Evolutionary conservation across 345 rosid genomes (phyloP).

Genomic region (Populus pruinosa): DNA sequence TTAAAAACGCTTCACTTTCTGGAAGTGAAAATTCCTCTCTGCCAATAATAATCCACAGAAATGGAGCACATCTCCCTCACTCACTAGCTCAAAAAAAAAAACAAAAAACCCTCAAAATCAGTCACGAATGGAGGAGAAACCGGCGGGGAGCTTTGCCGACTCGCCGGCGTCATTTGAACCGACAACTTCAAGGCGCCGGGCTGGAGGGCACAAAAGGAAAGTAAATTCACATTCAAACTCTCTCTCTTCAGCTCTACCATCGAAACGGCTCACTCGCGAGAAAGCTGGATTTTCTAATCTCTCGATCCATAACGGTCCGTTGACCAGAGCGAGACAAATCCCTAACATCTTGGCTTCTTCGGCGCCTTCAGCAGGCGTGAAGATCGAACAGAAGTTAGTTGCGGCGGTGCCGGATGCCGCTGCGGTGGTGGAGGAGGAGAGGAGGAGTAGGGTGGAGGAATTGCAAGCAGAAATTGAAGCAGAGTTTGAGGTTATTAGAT

Average conservation of each 20-base stretch:
- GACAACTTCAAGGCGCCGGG: slow-evolving; percentile 62
- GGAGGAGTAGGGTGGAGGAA: slow-evolving; percentile 67
- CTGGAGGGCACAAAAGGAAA: slow-evolving; percentile 69
- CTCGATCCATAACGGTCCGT: slow-evolving; percentile 80
- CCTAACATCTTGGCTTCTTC: slow-evolving; percentile 42
- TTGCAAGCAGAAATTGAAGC: slow-evolving; percentile 73
- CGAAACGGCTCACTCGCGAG: slow-evolving; percentile 80
- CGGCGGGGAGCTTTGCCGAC: slow-evolving; percentile 36
- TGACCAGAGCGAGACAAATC: slow-evolving; percentile 87
- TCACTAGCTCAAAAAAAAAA: not conserved
- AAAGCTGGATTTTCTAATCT: slow-evolving; percentile 55
- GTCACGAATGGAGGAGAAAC: slow-evolving; percentile 29
- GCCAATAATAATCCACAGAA: not conserved
- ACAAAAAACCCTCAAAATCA: not conserved
- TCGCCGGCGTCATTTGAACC: slow-evolving; percentile 57
- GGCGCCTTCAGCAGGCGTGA: slow-evolving; percentile 20
- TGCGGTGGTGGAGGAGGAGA: slow-evolving; percentile 33
- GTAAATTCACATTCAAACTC: slow-evolving; percentile 45
- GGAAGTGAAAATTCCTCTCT: slow-evolving; percentile 9
- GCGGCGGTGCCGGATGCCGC: slow-evolving; percentile 15
- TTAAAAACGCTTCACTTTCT: not conserved
- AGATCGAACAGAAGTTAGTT: slow-evolving; percentile 28
- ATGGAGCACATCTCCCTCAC: slow-evolving; percentile 3
- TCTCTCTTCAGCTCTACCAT: slow-evolving; percentile 48
- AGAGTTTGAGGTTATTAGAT: slow-evolving; percentile 75